Conservation (phyloP, 2,329 filamentous ascomycete genomes). For the Pseudogymnoascus sp. region DNA sequence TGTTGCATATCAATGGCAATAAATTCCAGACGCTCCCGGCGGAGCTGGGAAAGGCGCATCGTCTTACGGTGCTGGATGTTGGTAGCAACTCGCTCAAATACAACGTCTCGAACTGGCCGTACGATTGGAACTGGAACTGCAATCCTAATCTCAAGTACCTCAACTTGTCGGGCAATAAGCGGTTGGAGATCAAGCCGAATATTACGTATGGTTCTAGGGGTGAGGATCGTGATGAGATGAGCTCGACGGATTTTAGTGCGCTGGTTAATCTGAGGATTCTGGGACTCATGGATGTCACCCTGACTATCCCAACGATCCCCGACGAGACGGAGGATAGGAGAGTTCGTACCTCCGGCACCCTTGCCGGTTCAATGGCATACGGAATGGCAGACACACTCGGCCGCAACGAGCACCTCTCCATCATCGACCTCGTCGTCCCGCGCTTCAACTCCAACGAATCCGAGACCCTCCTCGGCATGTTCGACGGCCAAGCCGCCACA, state of each 20-base stretch:
- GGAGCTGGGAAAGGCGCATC: constrained; percentile 89
- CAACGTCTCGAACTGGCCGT: constrained; percentile 98
- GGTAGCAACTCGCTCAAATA: constrained; percentile 95
- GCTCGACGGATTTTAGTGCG: constrained; percentile 74
- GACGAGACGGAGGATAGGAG: constrained; percentile 93
- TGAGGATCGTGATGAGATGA: constrained; percentile 59
- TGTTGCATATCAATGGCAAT: constrained; percentile 94
- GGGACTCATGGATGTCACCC: constrained; percentile 94
- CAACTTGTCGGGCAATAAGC: constrained; percentile 94
- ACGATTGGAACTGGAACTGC: constrained; percentile 99
- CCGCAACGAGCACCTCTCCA: constrained; percentile 88
- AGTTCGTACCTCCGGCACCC: constrained; percentile 92
- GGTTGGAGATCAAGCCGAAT: constrained; percentile 80
- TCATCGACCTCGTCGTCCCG: constrained; percentile 90
- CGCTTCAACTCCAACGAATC: constrained; percentile 84
- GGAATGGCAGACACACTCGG: constrained; percentile 97
- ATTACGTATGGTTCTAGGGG: constrained; percentile 65
- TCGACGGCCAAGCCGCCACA: constrained; percentile 86
- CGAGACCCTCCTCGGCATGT: constrained; percentile 87
- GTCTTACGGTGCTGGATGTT: constrained; percentile 85
- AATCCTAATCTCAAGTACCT: constrained; percentile 92
- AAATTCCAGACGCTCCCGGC: constrained; percentile 95
- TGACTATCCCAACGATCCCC: constrained; percentile 86
- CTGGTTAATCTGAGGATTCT: constrained; percentile 78
- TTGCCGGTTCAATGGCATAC: constrained; percentile 85